Evolutionary conservation across 768 basidiomycete species (phyloP).

Genomic region (Pleurotus giganteus): DNA sequence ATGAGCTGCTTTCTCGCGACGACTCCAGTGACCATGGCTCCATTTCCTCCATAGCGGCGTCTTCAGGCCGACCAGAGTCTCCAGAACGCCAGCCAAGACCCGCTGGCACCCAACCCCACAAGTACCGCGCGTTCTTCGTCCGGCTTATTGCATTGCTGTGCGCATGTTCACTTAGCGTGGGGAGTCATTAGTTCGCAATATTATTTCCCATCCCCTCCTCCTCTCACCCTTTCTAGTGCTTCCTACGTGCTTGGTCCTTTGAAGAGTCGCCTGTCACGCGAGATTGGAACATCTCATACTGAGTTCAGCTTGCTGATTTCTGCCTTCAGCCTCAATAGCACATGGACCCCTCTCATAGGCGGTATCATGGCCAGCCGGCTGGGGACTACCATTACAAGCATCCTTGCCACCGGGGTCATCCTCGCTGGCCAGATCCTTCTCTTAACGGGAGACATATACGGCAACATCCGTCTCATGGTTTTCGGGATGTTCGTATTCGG

Average conservation of each 20-base stretch:
- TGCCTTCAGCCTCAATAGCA: conserved; percentile 70
- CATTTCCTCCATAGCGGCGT: background rate
- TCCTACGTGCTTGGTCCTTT: conserved; percentile 76
- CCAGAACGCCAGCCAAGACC: background rate
- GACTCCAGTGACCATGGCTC: conserved; percentile 11
- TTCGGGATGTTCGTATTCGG: conserved; percentile 80
- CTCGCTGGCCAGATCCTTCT: conserved; percentile 61
- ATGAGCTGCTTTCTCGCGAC: conserved; percentile 22
- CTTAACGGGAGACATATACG: conserved; percentile 59
- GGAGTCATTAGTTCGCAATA: conserved; percentile 67
- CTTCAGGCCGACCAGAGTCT: background rate
- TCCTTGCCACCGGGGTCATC: conserved; percentile 74
- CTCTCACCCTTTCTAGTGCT: conserved; percentile 39
- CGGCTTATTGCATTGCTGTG: conserved; percentile 63
- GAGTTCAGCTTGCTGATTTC: conserved; percentile 79
- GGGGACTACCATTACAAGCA: conserved; percentile 69
- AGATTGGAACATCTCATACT: conserved; percentile 73
- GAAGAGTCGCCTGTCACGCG: conserved; percentile 65
- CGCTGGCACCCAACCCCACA: background rate
- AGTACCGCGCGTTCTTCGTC: conserved; percentile 41
- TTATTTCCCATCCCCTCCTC: background rate
- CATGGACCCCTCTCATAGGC: conserved; percentile 74
- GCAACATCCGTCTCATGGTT: conserved; percentile 66
- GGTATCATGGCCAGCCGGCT: conserved; percentile 69
- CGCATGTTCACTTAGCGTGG: conserved; percentile 71